Base-by-base conservation (phyloP, 306 rosid species). In the Casuarina equisetifolia region DNA sequence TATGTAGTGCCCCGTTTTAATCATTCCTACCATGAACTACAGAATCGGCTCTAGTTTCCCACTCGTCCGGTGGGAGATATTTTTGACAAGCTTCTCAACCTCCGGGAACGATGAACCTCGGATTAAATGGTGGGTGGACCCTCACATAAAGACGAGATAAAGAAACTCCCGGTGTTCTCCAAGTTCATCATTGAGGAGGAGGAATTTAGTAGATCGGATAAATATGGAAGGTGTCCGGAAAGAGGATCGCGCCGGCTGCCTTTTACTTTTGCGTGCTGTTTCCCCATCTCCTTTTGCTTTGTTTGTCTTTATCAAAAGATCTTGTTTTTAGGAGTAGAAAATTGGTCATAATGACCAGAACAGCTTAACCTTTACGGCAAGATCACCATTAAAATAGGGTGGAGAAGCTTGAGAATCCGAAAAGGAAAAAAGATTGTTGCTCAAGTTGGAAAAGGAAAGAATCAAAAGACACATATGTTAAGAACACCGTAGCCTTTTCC, bases 51-150 rank as follows among this genome's bases (percentile, higher is more conserved):
- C 38, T 17, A 40, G 36, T 76, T 64, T 79, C 43, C 35, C 16
- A 73, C 19, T 73, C 42, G 69, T 64, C 73, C 48, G 1, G 17
- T 46, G 13, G n/a, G 67, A 64, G 78, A 79, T 43, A 12, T 64
- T 50, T 25, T 79, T 35, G 43, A 9, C 35, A n/a, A 38, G 12
- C 4, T 63, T 11, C 42, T 2, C 40, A 0, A 10, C 35, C 17
- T 39, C 11, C 44, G 36, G n/a, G 44, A 67, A 16, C 10, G 55
- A 74, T 69, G 32, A 74, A 46, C 67, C 78, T 73, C 73, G 54
- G 82, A 82, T 77, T 79, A 32, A 76, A 76, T 78, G 77, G 85
- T 77, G 87, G 76, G 82, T 78, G 74, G 86, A 76, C 53, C 84
- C 71, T 16, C 54, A 78, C 45, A 45, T 58, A 49, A 32, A 80